Evolutionary conservation across 192 early-diverging fungal species (phyloP).

Genomic region (Phlyctochytrium bullatum): DNA sequence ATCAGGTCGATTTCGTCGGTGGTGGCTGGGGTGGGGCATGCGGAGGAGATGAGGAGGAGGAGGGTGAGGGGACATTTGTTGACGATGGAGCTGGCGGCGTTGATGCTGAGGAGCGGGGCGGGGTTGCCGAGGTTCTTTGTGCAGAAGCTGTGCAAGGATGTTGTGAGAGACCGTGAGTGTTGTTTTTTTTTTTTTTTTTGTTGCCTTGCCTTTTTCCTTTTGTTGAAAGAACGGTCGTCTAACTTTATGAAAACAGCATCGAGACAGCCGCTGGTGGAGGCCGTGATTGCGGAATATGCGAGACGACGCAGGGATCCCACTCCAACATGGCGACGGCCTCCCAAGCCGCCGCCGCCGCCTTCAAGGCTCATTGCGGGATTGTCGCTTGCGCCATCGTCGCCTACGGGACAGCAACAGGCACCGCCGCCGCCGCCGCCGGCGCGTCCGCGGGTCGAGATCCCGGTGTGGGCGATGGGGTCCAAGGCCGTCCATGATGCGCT

Average conservation of each 20-base stretch:
- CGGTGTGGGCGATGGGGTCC: not conserved
- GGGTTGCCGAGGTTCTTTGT: not conserved
- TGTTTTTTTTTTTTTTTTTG: not conserved
- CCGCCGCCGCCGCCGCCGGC: not conserved
- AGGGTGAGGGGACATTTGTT: conserved; percentile 15
- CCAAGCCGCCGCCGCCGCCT: not conserved
- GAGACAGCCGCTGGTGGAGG: not conserved
- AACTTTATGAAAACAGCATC: not conserved
- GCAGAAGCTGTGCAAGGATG: not conserved
- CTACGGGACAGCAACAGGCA: not conserved
- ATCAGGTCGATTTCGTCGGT: not conserved
- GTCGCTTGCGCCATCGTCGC: not conserved
- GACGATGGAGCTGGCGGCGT: conserved; percentile 1
- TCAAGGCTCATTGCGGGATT: not conserved
- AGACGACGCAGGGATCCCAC: not conserved
- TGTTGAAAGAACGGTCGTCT: not conserved
- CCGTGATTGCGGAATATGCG: not conserved
- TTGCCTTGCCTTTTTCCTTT: not conserved
- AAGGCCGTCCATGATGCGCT: not conserved
- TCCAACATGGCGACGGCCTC: not conserved
- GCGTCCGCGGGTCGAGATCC: not conserved
- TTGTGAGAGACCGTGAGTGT: not conserved
- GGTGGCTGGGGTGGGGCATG: too few species aligned
- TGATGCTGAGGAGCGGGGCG: not conserved
- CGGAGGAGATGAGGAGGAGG: not conserved